Evolutionary conservation across 2,329 filamentous ascomycete species (phyloP).

Genomic region (Chaetomium sp.): DNA sequence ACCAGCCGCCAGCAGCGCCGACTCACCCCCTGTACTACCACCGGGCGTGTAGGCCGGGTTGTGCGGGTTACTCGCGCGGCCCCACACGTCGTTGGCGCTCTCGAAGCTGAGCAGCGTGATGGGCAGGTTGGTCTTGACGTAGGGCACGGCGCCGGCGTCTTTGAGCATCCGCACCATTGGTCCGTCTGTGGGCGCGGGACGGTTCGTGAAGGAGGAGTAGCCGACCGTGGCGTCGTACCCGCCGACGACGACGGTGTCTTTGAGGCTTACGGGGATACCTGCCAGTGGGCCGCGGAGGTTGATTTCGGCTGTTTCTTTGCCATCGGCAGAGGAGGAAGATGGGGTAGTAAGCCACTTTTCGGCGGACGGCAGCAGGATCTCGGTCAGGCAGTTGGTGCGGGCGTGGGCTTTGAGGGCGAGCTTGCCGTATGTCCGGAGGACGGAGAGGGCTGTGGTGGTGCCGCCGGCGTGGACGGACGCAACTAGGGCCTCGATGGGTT

Average conservation of each 20-base stretch:
- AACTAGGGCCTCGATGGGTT: constrained; percentile 72
- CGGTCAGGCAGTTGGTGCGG: constrained; percentile 84
- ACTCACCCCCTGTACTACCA: constrained; percentile 82
- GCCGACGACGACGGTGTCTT: constrained; percentile 71
- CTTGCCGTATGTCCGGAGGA: constrained; percentile 83
- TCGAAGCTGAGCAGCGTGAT: constrained; percentile 84
- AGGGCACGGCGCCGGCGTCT: constrained; percentile 81
- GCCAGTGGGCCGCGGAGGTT: constrained; percentile 78
- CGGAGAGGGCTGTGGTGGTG: constrained; percentile 56
- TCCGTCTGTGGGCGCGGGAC: constrained; percentile 62
- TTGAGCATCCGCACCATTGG: constrained; percentile 70
- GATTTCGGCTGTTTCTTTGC: constrained; percentile 38
- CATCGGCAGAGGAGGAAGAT: neutral
- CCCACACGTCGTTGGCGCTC: constrained; percentile 73
- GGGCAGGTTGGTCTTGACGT: constrained; percentile 87
- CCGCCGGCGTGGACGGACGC: constrained; percentile 67
- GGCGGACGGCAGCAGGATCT: constrained; percentile 72
- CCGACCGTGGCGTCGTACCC: constrained; percentile 81
- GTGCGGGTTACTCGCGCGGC: constrained; percentile 74
- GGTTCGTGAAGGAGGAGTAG: constrained; percentile 65
- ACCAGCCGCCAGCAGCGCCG: constrained; percentile 72
- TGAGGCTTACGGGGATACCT: constrained; percentile 79
- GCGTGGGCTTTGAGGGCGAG: constrained; percentile 76
- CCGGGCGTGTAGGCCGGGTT: constrained; percentile 79
- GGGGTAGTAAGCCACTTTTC: constrained; percentile 57